Base-by-base conservation (phyloP, 148 eudicot genomes). In the Fallopia convolvulus region DNA sequence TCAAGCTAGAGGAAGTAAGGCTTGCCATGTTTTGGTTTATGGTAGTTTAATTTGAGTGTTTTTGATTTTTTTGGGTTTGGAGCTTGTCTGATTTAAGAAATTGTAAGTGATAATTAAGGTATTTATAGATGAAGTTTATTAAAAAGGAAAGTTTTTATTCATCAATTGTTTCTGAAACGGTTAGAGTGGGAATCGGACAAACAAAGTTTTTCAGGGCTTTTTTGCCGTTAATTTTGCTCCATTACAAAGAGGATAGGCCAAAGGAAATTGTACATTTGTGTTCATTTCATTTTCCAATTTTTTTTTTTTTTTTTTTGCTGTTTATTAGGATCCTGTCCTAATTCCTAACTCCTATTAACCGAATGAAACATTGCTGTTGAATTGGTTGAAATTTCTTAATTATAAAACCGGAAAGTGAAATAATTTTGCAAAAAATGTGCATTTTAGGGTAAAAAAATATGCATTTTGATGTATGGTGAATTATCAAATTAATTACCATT, bases 111-210 rank as follows among this genome's bases (percentile, higher is more conserved):
- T 11, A n/a, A n/a, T n/a, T n/a, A 13, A 30, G 72, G 72, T 68
- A 68, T 68, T 68, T 68, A 68, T 68, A 68, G 44, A 8, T 33
- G 18, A 58, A 58, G 13, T 7, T 21, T 17, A 2, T 15, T 17
- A 5, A 56, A 56, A 10, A 20, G 26, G 1, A 30, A 63, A 30
- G 11, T 33, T 60, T 21, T 60, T 33, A 60, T 21, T 60, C 23
- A 11, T 61, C 1, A 61, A 23, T 8, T 61, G 10, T 15, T 33
- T 39, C 44, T 17, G 6, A 36, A 33, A 68, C 39, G 46, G 72
- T 68, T 68, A 39, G 44, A 68, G 72, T 68, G 21, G 72, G 72
- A 68, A 36, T 68, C 72, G 72, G 72, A 7, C 72, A 68, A 68
- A 68, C 2, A 44, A 9, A 44, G 47, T 8, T 44, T 44, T 44